Conservation (phyloP, 2,329 filamentous ascomycete species). For the Purpureocillium takamizusanense region DNA sequence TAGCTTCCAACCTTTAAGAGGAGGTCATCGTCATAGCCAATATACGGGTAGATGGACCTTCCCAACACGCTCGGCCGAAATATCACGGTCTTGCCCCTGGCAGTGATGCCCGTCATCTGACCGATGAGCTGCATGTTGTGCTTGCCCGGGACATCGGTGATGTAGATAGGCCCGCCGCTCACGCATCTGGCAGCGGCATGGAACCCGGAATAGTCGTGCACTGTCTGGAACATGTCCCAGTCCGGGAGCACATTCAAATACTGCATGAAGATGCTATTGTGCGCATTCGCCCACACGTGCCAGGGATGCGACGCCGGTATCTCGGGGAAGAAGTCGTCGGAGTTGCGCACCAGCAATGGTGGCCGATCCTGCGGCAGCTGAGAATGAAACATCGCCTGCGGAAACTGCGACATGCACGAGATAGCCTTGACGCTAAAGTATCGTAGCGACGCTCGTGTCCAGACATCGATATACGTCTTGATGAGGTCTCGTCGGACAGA, state of each 20-base stretch:
- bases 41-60: slow-evolving; percentile 64
- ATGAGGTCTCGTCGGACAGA: slow-evolving; percentile 63
- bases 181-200: slow-evolving; percentile 87
- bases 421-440: slow-evolving; percentile 73
- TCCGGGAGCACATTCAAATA: slow-evolving; percentile 84
- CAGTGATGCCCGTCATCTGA: slow-evolving; percentile 72
- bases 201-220: slow-evolving; percentile 62
- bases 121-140: slow-evolving; percentile 68
- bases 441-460: slow-evolving; percentile 67
- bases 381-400: slow-evolving; percentile 76
- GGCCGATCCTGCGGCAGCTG: slow-evolving; percentile 72
- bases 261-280: slow-evolving; percentile 75
- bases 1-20: slow-evolving; percentile 75
- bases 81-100: slow-evolving; percentile 65
- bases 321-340: slow-evolving; percentile 85
- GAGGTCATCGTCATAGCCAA: slow-evolving; percentile 61
- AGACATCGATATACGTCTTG: slow-evolving; percentile 73
- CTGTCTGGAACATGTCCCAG: slow-evolving; percentile 63
- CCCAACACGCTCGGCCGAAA: slow-evolving; percentile 70
- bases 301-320: slow-evolving; percentile 75
- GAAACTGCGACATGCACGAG: slow-evolving; percentile 90
- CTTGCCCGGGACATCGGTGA: slow-evolving; percentile 80
- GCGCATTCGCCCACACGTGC: slow-evolving; percentile 92
- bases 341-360: slow-evolving; percentile 70
- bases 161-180: slow-evolving; percentile 86